phyloP scores from a whole-genome alignment of 441 rosid genomes.

The Erodium texanum region DNA sequence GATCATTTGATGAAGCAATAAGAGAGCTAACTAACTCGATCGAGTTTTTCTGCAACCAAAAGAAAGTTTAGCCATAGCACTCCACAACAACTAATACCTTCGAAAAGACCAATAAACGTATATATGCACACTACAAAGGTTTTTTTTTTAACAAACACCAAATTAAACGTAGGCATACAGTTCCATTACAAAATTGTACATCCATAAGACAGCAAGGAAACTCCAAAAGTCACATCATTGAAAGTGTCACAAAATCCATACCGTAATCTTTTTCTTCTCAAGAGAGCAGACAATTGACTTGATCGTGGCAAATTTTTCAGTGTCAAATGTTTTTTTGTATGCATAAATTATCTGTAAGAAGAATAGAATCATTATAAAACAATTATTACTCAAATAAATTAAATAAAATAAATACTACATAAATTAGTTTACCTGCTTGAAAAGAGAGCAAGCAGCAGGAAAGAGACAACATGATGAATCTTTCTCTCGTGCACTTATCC shows the following conservation, averaged over 20 bases:
- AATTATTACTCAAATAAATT: neutral
- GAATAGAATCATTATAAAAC: slow-evolving; percentile 17
- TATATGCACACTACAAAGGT: neutral
- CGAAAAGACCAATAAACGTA: neutral
- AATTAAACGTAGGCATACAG: neutral
- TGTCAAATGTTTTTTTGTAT: slow-evolving; percentile 56
- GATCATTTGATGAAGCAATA: slow-evolving; percentile 58
- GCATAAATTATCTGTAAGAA: slow-evolving; percentile 57
- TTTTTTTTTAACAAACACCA: neutral
- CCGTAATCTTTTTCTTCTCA: slow-evolving; percentile 33
- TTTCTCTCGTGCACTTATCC: slow-evolving; percentile 41
- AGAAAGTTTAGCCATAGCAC: slow-evolving; percentile 8
- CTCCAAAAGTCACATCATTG: neutral
- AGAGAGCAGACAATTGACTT: slow-evolving; percentile 41
- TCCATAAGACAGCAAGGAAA: neutral
- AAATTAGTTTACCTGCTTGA: slow-evolving; percentile 52
- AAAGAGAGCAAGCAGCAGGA: slow-evolving; percentile 49
- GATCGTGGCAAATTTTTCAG: slow-evolving; percentile 48
- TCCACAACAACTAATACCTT: neutral
- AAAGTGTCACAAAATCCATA: slow-evolving; percentile 23
- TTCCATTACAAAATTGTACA: neutral
- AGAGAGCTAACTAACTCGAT: slow-evolving; percentile 39
- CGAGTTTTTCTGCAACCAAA: slow-evolving; percentile 31
- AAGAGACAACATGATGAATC: slow-evolving; percentile 38
- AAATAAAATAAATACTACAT: slow-evolving; percentile 8